phyloP scores from a whole-genome alignment of 1,284 basidiomycete species.

The Cutaneotrichosporon curvatum region DNA sequence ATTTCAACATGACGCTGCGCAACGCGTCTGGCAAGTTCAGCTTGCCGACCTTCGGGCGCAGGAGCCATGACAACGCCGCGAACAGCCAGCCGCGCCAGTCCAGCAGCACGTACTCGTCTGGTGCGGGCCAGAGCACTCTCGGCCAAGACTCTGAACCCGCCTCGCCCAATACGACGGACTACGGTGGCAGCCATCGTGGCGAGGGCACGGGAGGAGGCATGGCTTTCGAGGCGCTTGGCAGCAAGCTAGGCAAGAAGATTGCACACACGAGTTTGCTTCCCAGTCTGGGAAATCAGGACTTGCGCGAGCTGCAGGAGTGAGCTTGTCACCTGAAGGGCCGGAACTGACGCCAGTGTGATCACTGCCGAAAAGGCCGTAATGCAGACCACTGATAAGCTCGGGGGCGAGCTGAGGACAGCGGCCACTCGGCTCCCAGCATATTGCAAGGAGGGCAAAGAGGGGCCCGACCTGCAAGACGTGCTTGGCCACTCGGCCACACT shows the following conservation, averaged over 20 bases:
- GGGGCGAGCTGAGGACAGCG: slow-evolving; percentile 65
- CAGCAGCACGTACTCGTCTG: slow-evolving; percentile 3
- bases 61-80: slow-evolving; percentile 3
- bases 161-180: not conserved
- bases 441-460: slow-evolving; percentile 63
- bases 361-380: slow-evolving; percentile 78
- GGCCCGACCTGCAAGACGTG: slow-evolving; percentile 74
- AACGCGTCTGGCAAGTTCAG: slow-evolving; percentile 38
- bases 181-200: not conserved
- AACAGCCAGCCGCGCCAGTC: not conserved
- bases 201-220: not conserved
- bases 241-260: slow-evolving; percentile 38
- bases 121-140: not conserved
- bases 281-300: slow-evolving; percentile 71
- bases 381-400: slow-evolving; percentile 53
- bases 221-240: slow-evolving; percentile 18
- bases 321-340: slow-evolving; percentile 4
- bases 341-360: slow-evolving; percentile 59
- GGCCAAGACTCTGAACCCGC: slow-evolving; percentile 1
- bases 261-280: slow-evolving; percentile 52
- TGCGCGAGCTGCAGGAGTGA: slow-evolving; percentile 62
- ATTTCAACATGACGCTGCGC: slow-evolving; percentile 25
- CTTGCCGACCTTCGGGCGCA: slow-evolving; percentile 29
- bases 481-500: slow-evolving; percentile 65
- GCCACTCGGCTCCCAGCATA: slow-evolving; percentile 68